Evolutionary conservation across 2,329 filamentous ascomycete genomes (phyloP), one percentile per base, ranked within the genome.

Genomic region (Botrytis tulipae): DNA sequence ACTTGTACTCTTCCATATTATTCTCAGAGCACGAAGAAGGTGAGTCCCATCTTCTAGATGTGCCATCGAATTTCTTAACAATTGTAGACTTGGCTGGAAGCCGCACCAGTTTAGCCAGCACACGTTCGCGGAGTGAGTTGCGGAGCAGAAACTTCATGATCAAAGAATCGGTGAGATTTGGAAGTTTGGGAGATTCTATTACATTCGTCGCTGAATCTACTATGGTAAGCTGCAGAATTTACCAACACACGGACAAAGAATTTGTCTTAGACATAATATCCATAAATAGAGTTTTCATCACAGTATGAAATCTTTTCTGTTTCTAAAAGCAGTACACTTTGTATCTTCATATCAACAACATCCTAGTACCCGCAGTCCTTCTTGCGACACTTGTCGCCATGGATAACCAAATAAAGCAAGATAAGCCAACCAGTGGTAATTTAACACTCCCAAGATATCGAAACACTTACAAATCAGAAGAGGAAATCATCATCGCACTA

Each of bases 401-500:
- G n/a, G n/a, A n/a, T n/a, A n/a, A n/a, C n/a, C n/a, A n/a, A n/a
- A n/a, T n/a, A n/a, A n/a, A n/a, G n/a, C n/a, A n/a, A n/a, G n/a
- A n/a, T n/a, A n/a, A n/a, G n/a, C n/a, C n/a, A n/a, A n/a, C n/a
- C n/a, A n/a, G n/a, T n/a, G n/a, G n/a, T n/a, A n/a, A n/a, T n/a
- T n/a, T n/a, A n/a, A n/a, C n/a, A n/a, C n/a, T n/a, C n/a, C n/a
- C n/a, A n/a, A n/a, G n/a, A n/a, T n/a, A n/a, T n/a, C n/a, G n/a
- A n/a, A n/a, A n/a, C n/a, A n/a, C n/a, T n/a, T n/a, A n/a, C n/a
- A n/a, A n/a, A n/a, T n/a, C n/a, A n/a, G n/a, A n/a, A n/a, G n/a
- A n/a, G n/a, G n/a, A n/a, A n/a, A n/a, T n/a, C n/a, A n/a, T 78
- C 0, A 67, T 78, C 12, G 77, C 48, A 8, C 20, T 78, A 3